These are phyloP conservation scores for Cutaneotrichosporon dermatis DNA, from an alignment of 1,284 basidiomycete species.

Conservation along the genomic window DNA sequence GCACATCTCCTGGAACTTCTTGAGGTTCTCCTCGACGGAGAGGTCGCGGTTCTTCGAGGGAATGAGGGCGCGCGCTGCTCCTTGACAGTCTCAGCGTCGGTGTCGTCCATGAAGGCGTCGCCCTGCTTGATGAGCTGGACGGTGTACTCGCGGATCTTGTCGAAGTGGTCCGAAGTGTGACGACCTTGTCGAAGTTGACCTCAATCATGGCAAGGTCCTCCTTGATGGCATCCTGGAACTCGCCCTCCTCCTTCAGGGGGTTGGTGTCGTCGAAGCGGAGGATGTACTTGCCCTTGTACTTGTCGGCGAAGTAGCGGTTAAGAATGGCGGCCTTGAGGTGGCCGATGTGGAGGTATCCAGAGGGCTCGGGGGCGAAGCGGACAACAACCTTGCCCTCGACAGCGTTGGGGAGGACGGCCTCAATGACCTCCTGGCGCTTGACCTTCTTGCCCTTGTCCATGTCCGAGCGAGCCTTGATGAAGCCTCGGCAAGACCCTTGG, in stretches of 20 bases:
- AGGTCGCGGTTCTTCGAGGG: slow-evolving; percentile 80
- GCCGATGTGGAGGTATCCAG: slow-evolving; percentile 96
- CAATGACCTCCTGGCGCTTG: slow-evolving; percentile 72
- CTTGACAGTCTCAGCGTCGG: slow-evolving; percentile 66
- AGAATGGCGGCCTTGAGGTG: slow-evolving; percentile 95
- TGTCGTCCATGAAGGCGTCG: slow-evolving; percentile 93
- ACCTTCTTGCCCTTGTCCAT: slow-evolving; percentile 63
- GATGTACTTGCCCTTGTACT: slow-evolving; percentile 95
- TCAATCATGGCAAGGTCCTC: slow-evolving; percentile 81
- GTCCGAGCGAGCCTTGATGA: slow-evolving; percentile 52
- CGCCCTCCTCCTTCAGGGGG: slow-evolving; percentile 88
- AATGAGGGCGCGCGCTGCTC: slow-evolving; percentile 85
- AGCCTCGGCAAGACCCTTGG: slow-evolving; percentile 59
- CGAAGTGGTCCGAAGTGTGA: slow-evolving; percentile 98
- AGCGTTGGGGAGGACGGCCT: slow-evolving; percentile 82
- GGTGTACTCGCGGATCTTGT: slow-evolving; percentile 75
- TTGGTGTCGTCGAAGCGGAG: slow-evolving; percentile 99
- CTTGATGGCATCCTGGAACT: slow-evolving; percentile 90
- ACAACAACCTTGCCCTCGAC: slow-evolving; percentile 89
- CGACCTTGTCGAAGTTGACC: slow-evolving; percentile 73
- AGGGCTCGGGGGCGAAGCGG: slow-evolving; percentile 93
- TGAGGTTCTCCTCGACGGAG: slow-evolving; percentile 77
- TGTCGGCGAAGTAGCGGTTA: slow-evolving; percentile 92
- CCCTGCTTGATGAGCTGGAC: slow-evolving; percentile 79
- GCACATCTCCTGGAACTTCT: slow-evolving; percentile 85